These are phyloP conservation scores for Acidiella bohemica DNA, from an alignment of 495 filamentous ascomycete genomes.

Conservation along the genomic window DNA sequence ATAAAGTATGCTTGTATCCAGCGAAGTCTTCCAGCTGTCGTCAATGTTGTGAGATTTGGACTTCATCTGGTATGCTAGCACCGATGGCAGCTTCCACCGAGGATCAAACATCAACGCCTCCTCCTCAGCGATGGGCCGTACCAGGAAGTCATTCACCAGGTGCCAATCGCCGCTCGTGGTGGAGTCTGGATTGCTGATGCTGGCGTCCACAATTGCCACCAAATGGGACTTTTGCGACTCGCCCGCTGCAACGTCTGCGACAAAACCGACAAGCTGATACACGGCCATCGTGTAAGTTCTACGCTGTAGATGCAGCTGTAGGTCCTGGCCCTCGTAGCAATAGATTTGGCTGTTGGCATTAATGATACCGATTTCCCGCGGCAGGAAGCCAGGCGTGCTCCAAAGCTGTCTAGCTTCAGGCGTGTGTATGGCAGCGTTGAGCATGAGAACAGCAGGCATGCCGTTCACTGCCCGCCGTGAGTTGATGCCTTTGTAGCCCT, in stretches of 20 bases:
- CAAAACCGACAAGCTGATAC: conserved; percentile 84
- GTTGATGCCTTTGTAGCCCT: conserved; percentile 67
- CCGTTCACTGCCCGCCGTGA: conserved; percentile 66
- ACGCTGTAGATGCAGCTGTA: conserved; percentile 52
- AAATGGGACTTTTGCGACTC: conserved; percentile 79
- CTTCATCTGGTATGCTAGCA: conserved; percentile 74
- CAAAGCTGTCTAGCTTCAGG: conserved; percentile 65
- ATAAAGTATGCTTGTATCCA: conserved; percentile 77
- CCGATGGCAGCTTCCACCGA: conserved; percentile 79
- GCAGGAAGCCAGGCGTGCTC: conserved; percentile 78
- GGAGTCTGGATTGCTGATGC: conserved; percentile 33
- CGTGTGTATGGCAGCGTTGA: conserved; percentile 65
- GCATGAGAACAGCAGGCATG: conserved; percentile 66
- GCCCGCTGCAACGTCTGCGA: conserved; percentile 72
- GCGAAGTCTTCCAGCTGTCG: conserved; percentile 65
- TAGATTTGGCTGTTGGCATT: conserved; percentile 70
- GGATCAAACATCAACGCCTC: conserved; percentile 82
- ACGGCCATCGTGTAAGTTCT: conserved; percentile 57
- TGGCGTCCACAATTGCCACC: conserved; percentile 74
- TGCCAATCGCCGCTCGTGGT: conserved; percentile 61
- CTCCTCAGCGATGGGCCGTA: conserved; percentile 59
- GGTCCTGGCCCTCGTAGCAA: conserved; percentile 79
- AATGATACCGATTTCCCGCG: conserved; percentile 79
- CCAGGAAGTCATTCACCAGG: conserved; percentile 93
- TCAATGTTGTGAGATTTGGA: conserved; percentile 60